A percentile compares a stretch with the other conserved stretches of the same genome.
Evolutionary conservation across 495 filamentous ascomycete genomes (phyloP).

Genomic region (Trichoderma reesei): DNA sequence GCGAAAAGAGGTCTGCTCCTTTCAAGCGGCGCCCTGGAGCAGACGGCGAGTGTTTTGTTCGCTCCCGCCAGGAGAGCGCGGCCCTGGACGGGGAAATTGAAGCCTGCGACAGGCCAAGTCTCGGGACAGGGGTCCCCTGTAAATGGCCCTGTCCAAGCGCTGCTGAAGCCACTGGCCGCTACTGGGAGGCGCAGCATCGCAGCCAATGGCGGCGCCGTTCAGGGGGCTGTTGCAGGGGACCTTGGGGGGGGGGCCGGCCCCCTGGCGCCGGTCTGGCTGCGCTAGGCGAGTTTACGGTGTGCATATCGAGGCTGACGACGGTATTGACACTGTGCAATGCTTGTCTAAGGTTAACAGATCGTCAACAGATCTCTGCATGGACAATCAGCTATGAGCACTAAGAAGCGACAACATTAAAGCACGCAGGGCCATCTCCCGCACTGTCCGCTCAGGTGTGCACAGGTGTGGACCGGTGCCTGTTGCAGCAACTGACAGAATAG

Average conservation of each 20-base stretch:
- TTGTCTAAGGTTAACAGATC: no score
- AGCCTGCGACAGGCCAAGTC: constrained; percentile 5
- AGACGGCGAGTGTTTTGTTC: background rate
- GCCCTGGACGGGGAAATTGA: constrained; percentile 3
- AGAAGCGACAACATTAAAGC: no score
- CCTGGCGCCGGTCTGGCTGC: no score
- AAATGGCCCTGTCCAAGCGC: background rate
- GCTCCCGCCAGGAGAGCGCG: background rate
- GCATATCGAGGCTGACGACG: no score
- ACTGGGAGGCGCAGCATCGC: constrained; percentile 2
- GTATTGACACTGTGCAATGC: no score
- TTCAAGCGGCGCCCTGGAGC: background rate
- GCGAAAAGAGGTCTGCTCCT: background rate
- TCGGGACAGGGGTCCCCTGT: background rate
- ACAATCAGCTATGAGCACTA: no score
- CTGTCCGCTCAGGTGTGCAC: background rate
- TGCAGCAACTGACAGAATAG: no score
- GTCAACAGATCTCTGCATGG: no score
- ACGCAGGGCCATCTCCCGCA: no score
- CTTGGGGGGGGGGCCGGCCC: no score
- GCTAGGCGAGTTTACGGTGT: no score
- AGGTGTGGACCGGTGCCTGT: background rate
- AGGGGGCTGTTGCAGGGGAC: background rate
- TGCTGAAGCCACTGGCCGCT: background rate
- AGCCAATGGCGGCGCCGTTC: constrained; percentile 5